A percentile compares a stretch with the other conserved stretches of the same genome.
Conservation (phyloP, 176 grass and related monocot genomes). For the Eragrostis nindensis region DNA sequence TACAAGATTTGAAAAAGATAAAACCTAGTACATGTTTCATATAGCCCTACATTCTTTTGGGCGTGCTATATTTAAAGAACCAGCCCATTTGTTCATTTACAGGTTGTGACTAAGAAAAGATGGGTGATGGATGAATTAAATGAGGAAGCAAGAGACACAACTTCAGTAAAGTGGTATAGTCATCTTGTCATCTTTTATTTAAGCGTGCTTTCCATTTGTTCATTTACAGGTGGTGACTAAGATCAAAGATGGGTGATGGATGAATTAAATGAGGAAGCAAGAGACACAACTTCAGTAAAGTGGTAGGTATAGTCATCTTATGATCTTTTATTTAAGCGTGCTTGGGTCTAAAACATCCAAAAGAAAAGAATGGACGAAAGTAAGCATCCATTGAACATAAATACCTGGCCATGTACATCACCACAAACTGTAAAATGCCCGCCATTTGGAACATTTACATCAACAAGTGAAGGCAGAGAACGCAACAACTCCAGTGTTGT, state of each 20-base stretch:
- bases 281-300: neutral
- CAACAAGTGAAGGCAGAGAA: conserved; percentile 77
- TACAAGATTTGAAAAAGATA: conserved; percentile 5
- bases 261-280: neutral
- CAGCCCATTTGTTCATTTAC: conserved; percentile 17
- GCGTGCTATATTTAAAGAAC: neutral
- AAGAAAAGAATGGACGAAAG: neutral
- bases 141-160: neutral
- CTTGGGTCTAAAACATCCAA: neutral
- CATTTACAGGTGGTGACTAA: neutral
- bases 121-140: neutral
- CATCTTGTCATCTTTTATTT: neutral
- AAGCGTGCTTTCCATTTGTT: conserved; percentile 12
- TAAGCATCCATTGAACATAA: neutral
- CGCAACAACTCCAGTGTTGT: conserved; percentile 61
- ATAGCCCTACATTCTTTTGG: neutral
- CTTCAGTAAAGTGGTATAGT: neutral
- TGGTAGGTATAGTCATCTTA: neutral
- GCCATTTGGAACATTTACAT: conserved; percentile 63
- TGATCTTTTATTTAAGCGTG: neutral
- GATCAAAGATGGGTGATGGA: neutral
- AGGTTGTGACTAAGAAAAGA: neutral
- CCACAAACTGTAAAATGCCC: conserved; percentile 80
- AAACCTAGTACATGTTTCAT: neutral
- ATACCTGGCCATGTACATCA: conserved; percentile 97